Evolutionary conservation across 148 eudicot species (phyloP).

Genomic region (Agrostemma githago): DNA sequence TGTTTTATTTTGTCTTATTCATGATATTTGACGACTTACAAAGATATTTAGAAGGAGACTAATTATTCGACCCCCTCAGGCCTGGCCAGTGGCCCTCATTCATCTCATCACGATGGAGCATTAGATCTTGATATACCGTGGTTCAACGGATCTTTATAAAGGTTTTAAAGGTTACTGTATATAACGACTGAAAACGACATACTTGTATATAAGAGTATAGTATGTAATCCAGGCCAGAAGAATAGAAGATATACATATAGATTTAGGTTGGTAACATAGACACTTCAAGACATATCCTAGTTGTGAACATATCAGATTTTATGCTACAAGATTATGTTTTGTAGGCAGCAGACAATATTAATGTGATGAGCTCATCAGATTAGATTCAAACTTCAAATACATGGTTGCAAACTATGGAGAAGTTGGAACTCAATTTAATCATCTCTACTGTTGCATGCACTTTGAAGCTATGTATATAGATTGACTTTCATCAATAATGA

Average conservation of each 20-base stretch:
- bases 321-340: constrained; percentile 14
- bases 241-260: background rate
- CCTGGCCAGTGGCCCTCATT: no score
- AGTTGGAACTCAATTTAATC: no score
- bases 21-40: no score
- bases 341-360: background rate
- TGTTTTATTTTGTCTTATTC: no score
- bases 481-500: background rate
- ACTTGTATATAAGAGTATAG: no score
- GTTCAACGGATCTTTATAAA: no score
- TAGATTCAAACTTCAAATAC: background rate
- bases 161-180: background rate
- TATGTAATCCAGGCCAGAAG: background rate
- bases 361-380: constrained; percentile 1
- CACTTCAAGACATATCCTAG: background rate
- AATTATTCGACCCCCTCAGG: no score
- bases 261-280: background rate
- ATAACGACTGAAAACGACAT: background rate
- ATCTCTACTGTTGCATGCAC: background rate
- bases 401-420: background rate
- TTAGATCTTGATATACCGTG: no score
- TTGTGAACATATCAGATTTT: constrained; percentile 17
- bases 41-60: no score
- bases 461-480: background rate
- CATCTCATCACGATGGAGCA: no score